Base-by-base conservation (phyloP, 257 asterid genomes). In the Thymus quinquecostatus region DNA sequence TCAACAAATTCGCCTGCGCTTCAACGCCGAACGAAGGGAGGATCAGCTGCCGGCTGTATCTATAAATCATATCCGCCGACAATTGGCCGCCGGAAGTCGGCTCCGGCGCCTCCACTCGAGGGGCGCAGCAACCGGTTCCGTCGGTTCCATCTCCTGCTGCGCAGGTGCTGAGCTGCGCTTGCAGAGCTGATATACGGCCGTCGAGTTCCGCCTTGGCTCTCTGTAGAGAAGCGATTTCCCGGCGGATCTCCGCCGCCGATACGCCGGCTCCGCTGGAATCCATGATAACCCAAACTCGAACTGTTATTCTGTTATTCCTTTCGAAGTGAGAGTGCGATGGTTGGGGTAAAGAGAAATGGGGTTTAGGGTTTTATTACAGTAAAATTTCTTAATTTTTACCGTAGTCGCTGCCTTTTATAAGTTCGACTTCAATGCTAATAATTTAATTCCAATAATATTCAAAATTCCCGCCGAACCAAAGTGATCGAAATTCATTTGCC, bases 21-120 rank as follows among this genome's bases (percentile, higher is more conserved):
- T 81, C 81, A 69, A 77, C 83, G 40, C 99, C 99, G 60, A 95
- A 88, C n/a, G 89, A 83, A 75, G 98, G 97, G 57, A 95, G 99
- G 77, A 95, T 72, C 63, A 95, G 85, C 29, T 95, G 99, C 28
- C 99, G 98, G 79, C 99, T 89, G 79, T 95, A 95, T 69, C 99
- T 82, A 55, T 91, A 84, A 64, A 95, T 88, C 87, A 84, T 83
- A 70, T 88, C 92, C 14, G 92, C 83, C 59, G 98, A 81, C 57
- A 95, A 68, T 13, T 82, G 70, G 50, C 79, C 83, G 45, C 40
- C 54, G 54, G 64, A 41, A 27, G 64, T 60, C 6, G 14, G 62
- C 38, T 29, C 75, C 55, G 68, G 53, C 38, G 13, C 67, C 14
- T 43, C 30, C 30, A 36, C 77, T 69, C 10, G 53, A 7, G 60